Evolutionary conservation across 305 asterid genomes (phyloP).

Genomic region (Plantago lanceolata): DNA sequence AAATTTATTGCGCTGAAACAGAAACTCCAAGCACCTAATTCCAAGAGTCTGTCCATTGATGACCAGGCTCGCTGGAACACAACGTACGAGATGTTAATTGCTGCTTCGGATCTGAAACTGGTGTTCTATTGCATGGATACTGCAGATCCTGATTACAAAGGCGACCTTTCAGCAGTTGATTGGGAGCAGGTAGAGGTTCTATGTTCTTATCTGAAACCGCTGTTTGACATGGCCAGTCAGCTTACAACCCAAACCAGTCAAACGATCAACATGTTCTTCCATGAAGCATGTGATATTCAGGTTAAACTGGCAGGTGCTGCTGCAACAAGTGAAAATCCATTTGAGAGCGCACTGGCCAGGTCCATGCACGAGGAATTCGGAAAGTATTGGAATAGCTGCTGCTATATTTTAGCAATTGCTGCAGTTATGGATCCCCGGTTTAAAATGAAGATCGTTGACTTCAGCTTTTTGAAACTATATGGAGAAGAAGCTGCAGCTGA

Average conservation of each 20-base stretch:
- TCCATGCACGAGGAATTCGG: slow-evolving; percentile 72
- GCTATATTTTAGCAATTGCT: slow-evolving; percentile 67
- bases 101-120: slow-evolving; percentile 79
- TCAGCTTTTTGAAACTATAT: slow-evolving; percentile 71
- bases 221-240: too few species aligned
- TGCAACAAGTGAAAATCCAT: slow-evolving; percentile 58
- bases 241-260: too few species aligned
- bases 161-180: slow-evolving; percentile 53
- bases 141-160: slow-evolving; percentile 65
- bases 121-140: slow-evolving; percentile 83
- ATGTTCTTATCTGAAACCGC: slow-evolving; percentile 55
- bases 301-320: slow-evolving; percentile 71
- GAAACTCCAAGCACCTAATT: slow-evolving; percentile 82
- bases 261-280: slow-evolving; percentile 72
- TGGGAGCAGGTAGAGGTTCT: slow-evolving; percentile 72
- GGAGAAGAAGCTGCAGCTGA: slow-evolving; percentile 54
- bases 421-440: slow-evolving; percentile 95
- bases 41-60: slow-evolving; percentile 63
- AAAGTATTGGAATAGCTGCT: slow-evolving; percentile 72
- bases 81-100: slow-evolving; percentile 75
- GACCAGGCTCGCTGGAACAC: slow-evolving; percentile 85
- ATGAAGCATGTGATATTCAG: slow-evolving; percentile 92
- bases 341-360: slow-evolving; percentile 52
- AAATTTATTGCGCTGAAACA: slow-evolving; percentile 69
- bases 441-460: slow-evolving; percentile 84